Evolutionary conservation across 495 filamentous ascomycete species (phyloP), one percentile per base, ranked within the genome.

Genomic region (Xylaria bambusicola): DNA sequence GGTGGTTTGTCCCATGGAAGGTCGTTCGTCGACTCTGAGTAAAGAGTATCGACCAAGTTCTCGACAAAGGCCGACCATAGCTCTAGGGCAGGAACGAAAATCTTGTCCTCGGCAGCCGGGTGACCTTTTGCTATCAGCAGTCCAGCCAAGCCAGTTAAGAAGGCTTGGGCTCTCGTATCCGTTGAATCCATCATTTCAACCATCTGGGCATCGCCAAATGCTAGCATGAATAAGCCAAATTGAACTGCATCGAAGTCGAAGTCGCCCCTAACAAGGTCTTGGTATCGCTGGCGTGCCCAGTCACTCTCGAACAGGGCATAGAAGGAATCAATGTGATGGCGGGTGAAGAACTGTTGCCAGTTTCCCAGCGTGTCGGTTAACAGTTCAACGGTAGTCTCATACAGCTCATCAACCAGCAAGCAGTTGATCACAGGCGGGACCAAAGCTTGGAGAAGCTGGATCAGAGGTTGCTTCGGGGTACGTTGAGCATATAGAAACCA

Each of bases 11-110:
- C 67, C 72, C 75, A 77, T 23, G 52, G 47, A 5, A 52, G 52
- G 7, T 53, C 31, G 52, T 23, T 40, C 50, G 55, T 58, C 49
- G 66, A 64, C 36, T 66, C 74, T 5, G 71, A 70, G 47, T 71
- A 75, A 3, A 76, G 71, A 26, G 62, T 60, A 71, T 82, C 74
- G 13, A 68, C 62, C 59, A 80, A 66, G 44, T 77, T 81, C 64
- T 88, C 88, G 20, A 86, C 80, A 59, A 85, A 88, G 3, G 80
- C 82, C 10, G 80, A 88, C 92, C 93, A 97, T 73, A 93, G 96
- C 61, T 96, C 90, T 26, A 97, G 77, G 2, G 87, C 86, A 3
- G 84, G 82, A 2, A 88, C 82, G 41, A 90, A 91, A 40, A 95
- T 85, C 42, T 80, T 77, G 64, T 97, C 91, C 15, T 95, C 90